phyloP scores from a whole-genome alignment of 768 basidiomycete species.

The Clavulina sp. region DNA sequence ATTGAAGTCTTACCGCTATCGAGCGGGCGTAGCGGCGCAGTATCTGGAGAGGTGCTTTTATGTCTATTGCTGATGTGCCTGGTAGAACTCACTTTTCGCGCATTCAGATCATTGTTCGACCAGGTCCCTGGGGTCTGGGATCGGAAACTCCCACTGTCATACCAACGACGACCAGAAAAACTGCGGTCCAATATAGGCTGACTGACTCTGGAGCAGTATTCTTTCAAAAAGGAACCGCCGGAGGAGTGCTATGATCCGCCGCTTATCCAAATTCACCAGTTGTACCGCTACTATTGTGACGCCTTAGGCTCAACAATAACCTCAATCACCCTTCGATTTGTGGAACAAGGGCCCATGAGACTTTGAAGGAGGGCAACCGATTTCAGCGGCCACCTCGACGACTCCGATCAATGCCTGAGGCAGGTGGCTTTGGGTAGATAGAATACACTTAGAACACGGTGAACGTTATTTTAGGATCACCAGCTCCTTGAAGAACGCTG shows the following conservation, averaged over 20 bases:
- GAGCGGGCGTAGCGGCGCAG: constrained; percentile 58
- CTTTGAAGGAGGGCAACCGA: no score
- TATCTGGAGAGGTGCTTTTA: constrained; percentile 51
- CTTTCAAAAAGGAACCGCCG: constrained; percentile 49
- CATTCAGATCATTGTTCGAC: constrained; percentile 18
- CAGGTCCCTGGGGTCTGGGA: background rate
- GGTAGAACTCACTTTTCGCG: background rate
- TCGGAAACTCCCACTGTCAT: background rate
- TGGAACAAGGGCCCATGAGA: no score
- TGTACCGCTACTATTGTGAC: no score
- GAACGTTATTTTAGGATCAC: no score
- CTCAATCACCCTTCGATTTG: no score
- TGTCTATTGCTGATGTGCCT: background rate
- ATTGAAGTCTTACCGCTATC: constrained; percentile 53
- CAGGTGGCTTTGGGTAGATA: no score
- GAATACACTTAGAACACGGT: no score
- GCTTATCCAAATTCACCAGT: no score
- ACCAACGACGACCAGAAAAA: constrained; percentile 23
- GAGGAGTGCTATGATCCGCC: background rate
- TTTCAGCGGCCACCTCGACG: no score
- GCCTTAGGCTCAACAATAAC: no score
- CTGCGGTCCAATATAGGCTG: constrained; percentile 52
- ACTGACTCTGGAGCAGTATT: constrained; percentile 47
- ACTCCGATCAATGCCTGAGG: no score
- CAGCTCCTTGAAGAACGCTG: no score